These are phyloP conservation scores for Aegilops sharonensis DNA, from an alignment of 176 grass and related monocot genomes.

Conservation along the genomic window DNA sequence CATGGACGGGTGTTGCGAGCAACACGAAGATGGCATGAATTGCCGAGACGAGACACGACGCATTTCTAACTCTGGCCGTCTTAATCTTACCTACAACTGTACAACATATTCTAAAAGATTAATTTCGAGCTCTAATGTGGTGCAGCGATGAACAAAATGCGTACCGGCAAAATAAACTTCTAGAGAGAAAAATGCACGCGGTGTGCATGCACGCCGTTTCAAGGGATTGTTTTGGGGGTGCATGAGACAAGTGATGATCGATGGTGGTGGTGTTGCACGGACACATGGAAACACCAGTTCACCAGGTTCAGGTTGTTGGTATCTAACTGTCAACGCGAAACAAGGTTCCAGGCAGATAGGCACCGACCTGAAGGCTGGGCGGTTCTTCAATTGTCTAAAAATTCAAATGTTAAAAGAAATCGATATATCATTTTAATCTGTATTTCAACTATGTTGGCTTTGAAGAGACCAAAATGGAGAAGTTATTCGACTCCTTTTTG, in stretches of 20 bases:
- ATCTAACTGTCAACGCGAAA: background rate
- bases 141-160: background rate
- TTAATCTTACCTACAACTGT: too few relatives aligned
- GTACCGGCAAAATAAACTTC: background rate
- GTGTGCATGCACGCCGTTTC: background rate
- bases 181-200: background rate
- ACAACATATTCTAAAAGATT: background rate
- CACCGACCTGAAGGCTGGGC: too few relatives aligned
- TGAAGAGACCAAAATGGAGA: too few relatives aligned
- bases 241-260: background rate
- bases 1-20: too few relatives aligned
- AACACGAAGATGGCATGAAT: too few relatives aligned
- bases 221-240: background rate
- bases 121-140: background rate
- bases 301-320: background rate
- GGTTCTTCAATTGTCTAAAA: too few relatives aligned
- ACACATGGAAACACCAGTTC: background rate
- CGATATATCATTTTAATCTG: too few relatives aligned
- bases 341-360: background rate
- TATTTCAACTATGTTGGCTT: too few relatives aligned
- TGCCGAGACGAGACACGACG: too few relatives aligned
- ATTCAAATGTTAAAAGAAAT: too few relatives aligned
- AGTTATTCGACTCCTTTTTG: too few relatives aligned
- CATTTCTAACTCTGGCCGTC: too few relatives aligned
- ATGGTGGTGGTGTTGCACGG: background rate